These are phyloP conservation scores for Teratosphaeria epicoccoides DNA, from an alignment of 2,329 filamentous ascomycete genomes.

Conservation along the genomic window DNA sequence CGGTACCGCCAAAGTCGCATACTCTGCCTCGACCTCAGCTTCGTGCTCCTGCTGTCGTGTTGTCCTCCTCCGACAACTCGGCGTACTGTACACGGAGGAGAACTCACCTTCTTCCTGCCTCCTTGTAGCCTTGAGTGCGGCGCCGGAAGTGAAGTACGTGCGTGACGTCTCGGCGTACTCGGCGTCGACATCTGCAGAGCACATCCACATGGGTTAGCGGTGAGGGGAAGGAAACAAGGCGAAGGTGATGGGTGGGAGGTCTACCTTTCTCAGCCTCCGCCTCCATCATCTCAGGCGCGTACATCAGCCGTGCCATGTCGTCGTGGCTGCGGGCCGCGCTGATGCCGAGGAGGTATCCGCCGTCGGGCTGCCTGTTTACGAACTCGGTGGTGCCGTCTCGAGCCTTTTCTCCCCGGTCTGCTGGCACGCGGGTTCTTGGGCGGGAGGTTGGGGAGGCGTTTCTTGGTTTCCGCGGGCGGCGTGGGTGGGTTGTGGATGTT, in stretches of 20 bases:
- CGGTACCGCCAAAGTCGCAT: conserved; percentile 11
- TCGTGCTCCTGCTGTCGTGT: not conserved
- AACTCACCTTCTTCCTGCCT: conserved; percentile 18
- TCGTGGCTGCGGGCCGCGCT: conserved; percentile 1
- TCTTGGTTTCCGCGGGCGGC: conserved; percentile 7
- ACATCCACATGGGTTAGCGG: not conserved
- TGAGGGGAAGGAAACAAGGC: not conserved
- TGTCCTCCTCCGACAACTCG: not conserved
- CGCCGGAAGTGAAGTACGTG: conserved; percentile 19
- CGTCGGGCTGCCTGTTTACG: conserved; percentile 19
- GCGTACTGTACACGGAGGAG: not conserved
- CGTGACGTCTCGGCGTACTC: conserved; percentile 15
- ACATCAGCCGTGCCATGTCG: not conserved
- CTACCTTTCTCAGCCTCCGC: conserved; percentile 5
- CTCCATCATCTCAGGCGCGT: conserved; percentile 3
- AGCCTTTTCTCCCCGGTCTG: conserved; percentile 3
- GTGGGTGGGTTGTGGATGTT: conserved; percentile 7
- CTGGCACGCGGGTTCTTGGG: conserved; percentile 7
- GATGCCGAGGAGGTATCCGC: conserved; percentile 15
- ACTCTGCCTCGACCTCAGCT: conserved; percentile 11
- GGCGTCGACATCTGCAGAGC: conserved; percentile 9
- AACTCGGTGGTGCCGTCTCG: conserved; percentile 15
- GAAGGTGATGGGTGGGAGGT: not conserved
- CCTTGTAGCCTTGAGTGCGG: conserved; percentile 12
- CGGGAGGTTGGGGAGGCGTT: not conserved